Evolutionary conservation across 176 grass and related monocot genomes (phyloP).

Genomic region (Avena insularis): DNA sequence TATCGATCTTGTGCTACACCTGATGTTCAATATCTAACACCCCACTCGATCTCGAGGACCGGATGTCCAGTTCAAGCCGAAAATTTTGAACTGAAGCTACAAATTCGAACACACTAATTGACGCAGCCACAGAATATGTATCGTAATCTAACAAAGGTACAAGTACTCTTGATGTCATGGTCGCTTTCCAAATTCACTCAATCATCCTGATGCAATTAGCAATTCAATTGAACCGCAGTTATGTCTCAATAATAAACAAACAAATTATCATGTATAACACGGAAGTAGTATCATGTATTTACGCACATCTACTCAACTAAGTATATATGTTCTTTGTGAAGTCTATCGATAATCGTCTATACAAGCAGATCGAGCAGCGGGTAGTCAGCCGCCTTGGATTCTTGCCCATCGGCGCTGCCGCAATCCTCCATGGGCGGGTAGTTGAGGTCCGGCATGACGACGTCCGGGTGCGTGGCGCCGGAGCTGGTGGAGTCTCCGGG

Average conservation of each 20-base stretch:
- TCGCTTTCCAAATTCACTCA: neutral
- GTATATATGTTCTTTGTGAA: neutral
- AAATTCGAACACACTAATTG: too few relatives aligned
- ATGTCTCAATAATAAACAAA: neutral
- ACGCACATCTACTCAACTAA: neutral
- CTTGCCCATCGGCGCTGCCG: constrained; percentile 10
- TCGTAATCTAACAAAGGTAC: too few relatives aligned
- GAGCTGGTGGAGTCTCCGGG: neutral
- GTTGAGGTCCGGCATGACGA: constrained; percentile 59
- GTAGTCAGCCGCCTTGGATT: neutral
- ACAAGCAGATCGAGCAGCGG: constrained; percentile 52
- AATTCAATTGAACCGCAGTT: neutral
- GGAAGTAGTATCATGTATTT: neutral
- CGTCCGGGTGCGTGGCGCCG: neutral
- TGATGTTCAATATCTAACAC: too few relatives aligned
- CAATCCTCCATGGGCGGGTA: constrained; percentile 45
- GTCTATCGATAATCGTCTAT: neutral
- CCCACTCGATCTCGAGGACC: too few relatives aligned
- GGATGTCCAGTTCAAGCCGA: too few relatives aligned
- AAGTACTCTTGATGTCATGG: neutral
- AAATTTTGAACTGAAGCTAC: too few relatives aligned
- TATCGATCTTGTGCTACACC: too few relatives aligned
- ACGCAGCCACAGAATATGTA: too few relatives aligned
- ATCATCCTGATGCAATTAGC: neutral
- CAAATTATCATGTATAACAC: neutral